Percentiles rank a stretch among this genome's conserved stretches.
Evolutionary conservation across 2,329 filamentous ascomycete genomes (phyloP).

Genomic region (Spiromastix sp.): DNA sequence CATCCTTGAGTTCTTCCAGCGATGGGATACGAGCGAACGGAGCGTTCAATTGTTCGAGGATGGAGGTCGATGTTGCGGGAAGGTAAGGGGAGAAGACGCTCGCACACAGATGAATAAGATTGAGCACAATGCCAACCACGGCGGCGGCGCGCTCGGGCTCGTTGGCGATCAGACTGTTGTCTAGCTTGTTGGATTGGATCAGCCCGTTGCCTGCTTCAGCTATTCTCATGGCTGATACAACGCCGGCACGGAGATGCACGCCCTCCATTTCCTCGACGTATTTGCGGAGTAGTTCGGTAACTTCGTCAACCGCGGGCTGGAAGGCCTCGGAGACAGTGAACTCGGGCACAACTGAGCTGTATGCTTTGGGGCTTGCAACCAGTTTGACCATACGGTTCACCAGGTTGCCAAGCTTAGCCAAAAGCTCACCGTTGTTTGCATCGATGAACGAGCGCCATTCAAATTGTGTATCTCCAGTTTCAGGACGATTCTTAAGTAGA

Average conservation of each 20-base stretch:
- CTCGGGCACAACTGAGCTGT: conserved; percentile 56
- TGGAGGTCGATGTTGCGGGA: conserved; percentile 64
- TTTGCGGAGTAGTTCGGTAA: conserved; percentile 43
- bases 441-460: conserved; percentile 69
- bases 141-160: conserved; percentile 50
- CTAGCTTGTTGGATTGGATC: conserved; percentile 50
- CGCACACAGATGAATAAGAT: conserved; percentile 73
- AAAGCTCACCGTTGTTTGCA: conserved; percentile 69
- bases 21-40: conserved; percentile 51
- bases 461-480: conserved; percentile 70
- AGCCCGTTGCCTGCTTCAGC: conserved; percentile 50
- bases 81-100: conserved; percentile 75
- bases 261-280: conserved; percentile 50
- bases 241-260: conserved; percentile 48
- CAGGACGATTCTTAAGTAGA: conserved; percentile 65
- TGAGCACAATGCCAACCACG: conserved; percentile 67
- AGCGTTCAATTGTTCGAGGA: conserved; percentile 63
- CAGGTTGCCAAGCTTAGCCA: conserved; percentile 56
- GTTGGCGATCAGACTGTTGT: conserved; percentile 50
- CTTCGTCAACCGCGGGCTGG: conserved; percentile 33
- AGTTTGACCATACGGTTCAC: conserved; percentile 42
- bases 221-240: conserved; percentile 45
- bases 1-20: conserved; percentile 38
- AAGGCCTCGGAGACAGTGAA: conserved; percentile 30
- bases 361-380: conserved; percentile 56